Percentiles rank a stretch among this genome's conserved stretches.
phyloP scores from a whole-genome alignment of 495 filamentous ascomycete genomes.

The Acidomyces sp. region DNA sequence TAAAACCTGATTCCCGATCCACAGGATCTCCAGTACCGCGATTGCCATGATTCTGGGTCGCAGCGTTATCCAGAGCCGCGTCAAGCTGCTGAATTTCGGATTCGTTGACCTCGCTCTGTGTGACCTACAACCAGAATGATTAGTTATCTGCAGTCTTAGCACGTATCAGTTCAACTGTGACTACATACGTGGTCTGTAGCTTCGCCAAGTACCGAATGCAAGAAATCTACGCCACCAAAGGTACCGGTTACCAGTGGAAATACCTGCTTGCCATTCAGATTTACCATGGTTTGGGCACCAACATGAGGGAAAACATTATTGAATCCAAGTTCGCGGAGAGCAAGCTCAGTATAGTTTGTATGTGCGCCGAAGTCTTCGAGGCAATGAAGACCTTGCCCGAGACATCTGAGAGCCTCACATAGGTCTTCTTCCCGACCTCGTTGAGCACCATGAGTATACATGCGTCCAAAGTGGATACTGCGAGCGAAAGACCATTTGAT shows the following conservation, averaged over 20 bases:
- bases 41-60: slow-evolving; percentile 8
- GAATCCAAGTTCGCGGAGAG: slow-evolving; percentile 71
- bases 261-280: slow-evolving; percentile 56
- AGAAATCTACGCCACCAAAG: slow-evolving; percentile 90
- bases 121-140: too few species aligned
- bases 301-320: slow-evolving; percentile 74
- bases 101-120: slow-evolving; percentile 78
- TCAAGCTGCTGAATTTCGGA: slow-evolving; percentile 87
- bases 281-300: slow-evolving; percentile 60
- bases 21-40: slow-evolving; percentile 29
- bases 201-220: slow-evolving; percentile 93
- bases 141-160: too few species aligned
- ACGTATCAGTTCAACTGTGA: too few species aligned
- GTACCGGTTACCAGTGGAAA: slow-evolving; percentile 85
- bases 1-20: slow-evolving; percentile 40
- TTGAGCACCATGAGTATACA: slow-evolving; percentile 63
- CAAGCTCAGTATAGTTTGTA: slow-evolving; percentile 86
- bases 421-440: slow-evolving; percentile 73
- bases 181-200: slow-evolving; percentile 90
- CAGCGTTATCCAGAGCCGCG: slow-evolving; percentile 43
- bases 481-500: slow-evolving; percentile 71
- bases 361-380: slow-evolving; percentile 94
- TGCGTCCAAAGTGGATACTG: slow-evolving; percentile 75
- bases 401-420: slow-evolving; percentile 72
- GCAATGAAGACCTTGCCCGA: slow-evolving; percentile 86